Percentiles rank a stretch among this genome's conserved stretches.
phyloP scores from a whole-genome alignment of 176 grass and related monocot species.

The Musa acuminata region DNA sequence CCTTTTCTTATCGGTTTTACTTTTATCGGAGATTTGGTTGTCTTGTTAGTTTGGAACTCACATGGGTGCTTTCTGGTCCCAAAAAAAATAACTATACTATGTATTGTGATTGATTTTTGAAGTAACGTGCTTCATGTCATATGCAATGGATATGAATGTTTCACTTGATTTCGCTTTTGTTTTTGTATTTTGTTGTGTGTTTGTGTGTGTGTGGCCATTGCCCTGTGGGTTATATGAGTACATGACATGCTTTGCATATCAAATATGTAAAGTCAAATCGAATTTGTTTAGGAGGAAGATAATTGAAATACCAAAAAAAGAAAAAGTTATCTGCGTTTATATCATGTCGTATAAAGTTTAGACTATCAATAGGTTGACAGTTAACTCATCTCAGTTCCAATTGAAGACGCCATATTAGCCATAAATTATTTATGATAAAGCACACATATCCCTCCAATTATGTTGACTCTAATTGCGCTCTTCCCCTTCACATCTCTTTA shows the following conservation, averaged over 20 bases:
- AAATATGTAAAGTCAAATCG: too few relatives aligned
- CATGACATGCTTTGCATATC: neutral
- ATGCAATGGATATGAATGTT: neutral
- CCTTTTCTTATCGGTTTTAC: neutral
- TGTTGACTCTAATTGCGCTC: too few relatives aligned
- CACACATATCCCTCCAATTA: too few relatives aligned
- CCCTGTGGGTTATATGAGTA: neutral
- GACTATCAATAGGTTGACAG: too few relatives aligned
- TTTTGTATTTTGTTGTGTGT: neutral
- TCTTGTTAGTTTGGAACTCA: conserved; percentile 2
- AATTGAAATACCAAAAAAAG: too few relatives aligned
- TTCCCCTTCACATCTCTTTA: too few relatives aligned
- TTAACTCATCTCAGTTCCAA: too few relatives aligned
- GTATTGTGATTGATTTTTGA: conserved; percentile 2
- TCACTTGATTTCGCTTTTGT: neutral
- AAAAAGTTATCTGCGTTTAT: too few relatives aligned
- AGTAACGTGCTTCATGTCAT: neutral
- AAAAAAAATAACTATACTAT: neutral
- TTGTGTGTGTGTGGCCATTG: neutral
- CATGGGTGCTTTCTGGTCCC: conserved; percentile 2
- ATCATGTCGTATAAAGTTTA: too few relatives aligned
- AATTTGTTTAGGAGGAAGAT: too few relatives aligned
- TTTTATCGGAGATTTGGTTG: conserved; percentile 1
- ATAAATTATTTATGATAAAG: too few relatives aligned
- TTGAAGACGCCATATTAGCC: too few relatives aligned